A percentile compares a stretch with the other conserved stretches of the same genome.
These are phyloP conservation scores for Fimicolochytrium jonesii DNA, from an alignment of 192 early-diverging fungal species.

Conservation along the genomic window DNA sequence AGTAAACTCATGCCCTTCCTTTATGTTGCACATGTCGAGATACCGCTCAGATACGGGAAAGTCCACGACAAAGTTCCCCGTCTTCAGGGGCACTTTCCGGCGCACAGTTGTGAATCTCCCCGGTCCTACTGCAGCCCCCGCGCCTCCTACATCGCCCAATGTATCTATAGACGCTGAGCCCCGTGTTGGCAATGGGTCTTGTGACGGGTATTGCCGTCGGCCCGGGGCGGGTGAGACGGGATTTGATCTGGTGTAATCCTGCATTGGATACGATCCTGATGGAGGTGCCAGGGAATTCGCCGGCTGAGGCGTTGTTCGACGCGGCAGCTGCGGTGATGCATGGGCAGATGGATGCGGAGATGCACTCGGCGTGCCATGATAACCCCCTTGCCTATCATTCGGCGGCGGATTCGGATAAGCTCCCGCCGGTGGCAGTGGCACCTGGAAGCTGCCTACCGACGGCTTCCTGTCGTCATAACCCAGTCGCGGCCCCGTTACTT, in stretches of 20 bases:
- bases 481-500: conserved; percentile 7
- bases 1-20: conserved; percentile 32
- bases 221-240: background rate
- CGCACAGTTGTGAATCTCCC: conserved; percentile 8
- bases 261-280: background rate
- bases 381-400: background rate
- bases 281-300: background rate
- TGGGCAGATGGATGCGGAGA: background rate
- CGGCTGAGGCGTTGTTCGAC: background rate
- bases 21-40: conserved; percentile 20
- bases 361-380: background rate
- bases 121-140: background rate
- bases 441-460: background rate
- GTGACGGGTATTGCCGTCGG: background rate
- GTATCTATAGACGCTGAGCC: background rate
- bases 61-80: conserved; percentile 45
- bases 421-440: background rate
- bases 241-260: background rate
- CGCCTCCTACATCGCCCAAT: background rate
- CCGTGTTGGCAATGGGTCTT: background rate
- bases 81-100: conserved; percentile 25
- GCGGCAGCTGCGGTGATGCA: background rate
- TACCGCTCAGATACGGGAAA: conserved; percentile 37
- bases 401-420: background rate
- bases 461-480: background rate